Percentiles rank a stretch among this genome's conserved stretches.
Conservation (phyloP, 2,329 filamentous ascomycete genomes). For the Fusarium sp. region DNA sequence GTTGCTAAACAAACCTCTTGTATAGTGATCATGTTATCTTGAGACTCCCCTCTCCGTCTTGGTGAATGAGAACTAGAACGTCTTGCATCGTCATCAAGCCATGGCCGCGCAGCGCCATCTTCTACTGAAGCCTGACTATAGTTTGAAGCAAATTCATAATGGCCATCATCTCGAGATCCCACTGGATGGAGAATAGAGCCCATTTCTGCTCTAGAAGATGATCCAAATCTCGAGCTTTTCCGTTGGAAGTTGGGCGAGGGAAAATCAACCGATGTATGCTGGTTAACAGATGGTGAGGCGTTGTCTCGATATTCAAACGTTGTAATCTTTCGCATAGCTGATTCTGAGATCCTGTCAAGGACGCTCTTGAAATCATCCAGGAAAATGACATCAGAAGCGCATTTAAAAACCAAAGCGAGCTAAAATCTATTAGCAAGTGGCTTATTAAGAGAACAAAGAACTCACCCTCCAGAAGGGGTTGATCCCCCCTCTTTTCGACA, state of each 20-base stretch:
- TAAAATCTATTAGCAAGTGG: not conserved
- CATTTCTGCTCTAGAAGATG: not conserved
- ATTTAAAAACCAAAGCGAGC: constrained; percentile 24
- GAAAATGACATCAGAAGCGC: constrained; percentile 27
- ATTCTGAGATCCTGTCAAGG: constrained; percentile 16
- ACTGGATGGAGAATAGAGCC: not conserved
- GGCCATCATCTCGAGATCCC: not conserved
- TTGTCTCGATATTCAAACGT: constrained; percentile 12
- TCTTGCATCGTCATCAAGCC: not conserved
- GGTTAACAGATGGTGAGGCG: not conserved
- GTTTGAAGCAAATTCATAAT: not conserved
- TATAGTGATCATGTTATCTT: not conserved
- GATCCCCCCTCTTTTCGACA: constrained; percentile 16
- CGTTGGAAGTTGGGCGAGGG: not conserved
- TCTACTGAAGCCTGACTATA: not conserved
- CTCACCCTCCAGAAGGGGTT: constrained; percentile 26
- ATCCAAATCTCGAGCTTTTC: not conserved
- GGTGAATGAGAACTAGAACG: not conserved
- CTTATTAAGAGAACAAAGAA: not conserved
- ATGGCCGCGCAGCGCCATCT: fast-evolving
- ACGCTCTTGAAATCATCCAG: constrained; percentile 26
- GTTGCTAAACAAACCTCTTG: not conserved
- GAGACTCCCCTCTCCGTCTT: not conserved
- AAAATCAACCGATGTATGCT: not conserved
- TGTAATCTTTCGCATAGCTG: constrained; percentile 22